These are phyloP conservation scores for Phyllostachys edulis DNA, from an alignment of 176 grass and related monocot genomes.

Conservation along the genomic window DNA sequence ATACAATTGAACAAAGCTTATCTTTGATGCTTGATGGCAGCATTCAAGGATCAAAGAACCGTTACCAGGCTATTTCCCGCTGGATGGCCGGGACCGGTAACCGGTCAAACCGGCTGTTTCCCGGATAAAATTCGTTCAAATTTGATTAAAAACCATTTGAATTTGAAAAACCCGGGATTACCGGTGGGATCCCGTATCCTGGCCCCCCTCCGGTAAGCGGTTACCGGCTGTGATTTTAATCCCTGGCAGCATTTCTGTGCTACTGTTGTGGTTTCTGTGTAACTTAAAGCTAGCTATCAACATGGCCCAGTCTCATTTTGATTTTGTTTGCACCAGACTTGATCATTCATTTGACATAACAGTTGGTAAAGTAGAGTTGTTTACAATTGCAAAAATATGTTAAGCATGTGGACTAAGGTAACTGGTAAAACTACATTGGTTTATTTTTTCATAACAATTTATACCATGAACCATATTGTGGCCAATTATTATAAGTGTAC, in stretches of 20 bases:
- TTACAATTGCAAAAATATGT: not conserved
- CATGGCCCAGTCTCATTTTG: not conserved
- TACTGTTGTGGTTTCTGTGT: slow-evolving; percentile 13
- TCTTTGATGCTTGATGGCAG: slow-evolving; percentile 17
- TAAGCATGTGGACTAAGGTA: not conserved
- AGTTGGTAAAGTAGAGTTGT: not conserved
- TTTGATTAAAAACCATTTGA: too few species aligned
- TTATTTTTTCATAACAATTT: not conserved
- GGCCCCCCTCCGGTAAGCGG: too few species aligned
- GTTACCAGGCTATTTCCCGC: too few species aligned
- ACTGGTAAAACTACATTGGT: not conserved
- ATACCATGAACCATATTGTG: not conserved
- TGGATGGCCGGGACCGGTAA: too few species aligned
- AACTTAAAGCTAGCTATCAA: slow-evolving; percentile 13
- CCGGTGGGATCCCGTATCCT: too few species aligned
- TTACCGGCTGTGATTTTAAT: too few species aligned
- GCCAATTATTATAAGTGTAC: not conserved
- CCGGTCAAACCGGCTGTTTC: too few species aligned
- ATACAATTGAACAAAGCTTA: not conserved
- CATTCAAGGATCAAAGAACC: too few species aligned
- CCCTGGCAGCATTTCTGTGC: not conserved
- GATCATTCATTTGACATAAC: not conserved
- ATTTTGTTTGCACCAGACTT: not conserved
- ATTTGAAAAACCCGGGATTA: too few species aligned
- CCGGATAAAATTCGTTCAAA: too few species aligned